phyloP scores from a whole-genome alignment of 495 filamentous ascomycete species.

The Penicillium desertorum region DNA sequence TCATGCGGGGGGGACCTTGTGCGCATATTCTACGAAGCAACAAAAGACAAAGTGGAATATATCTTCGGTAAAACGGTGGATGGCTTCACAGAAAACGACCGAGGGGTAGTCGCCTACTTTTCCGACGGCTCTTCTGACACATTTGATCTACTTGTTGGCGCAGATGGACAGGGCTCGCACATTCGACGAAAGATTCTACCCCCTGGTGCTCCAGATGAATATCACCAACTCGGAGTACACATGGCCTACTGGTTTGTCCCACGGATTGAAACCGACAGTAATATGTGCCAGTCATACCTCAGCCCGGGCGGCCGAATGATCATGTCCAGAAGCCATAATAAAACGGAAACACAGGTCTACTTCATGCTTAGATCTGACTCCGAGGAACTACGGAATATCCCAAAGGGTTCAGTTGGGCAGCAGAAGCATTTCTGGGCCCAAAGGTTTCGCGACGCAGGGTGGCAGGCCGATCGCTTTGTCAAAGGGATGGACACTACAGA shows the following conservation, averaged over 20 bases:
- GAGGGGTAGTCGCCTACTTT: constrained; percentile 38
- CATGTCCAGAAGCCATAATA: constrained; percentile 26
- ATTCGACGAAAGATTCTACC: constrained; percentile 38
- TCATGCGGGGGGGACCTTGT: constrained; percentile 49
- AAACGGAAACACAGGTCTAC: constrained; percentile 24
- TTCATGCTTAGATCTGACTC: constrained; percentile 24
- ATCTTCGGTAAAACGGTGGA: constrained; percentile 38
- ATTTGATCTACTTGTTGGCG: constrained; percentile 52
- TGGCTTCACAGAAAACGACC: constrained; percentile 25
- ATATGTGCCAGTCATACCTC: constrained; percentile 20
- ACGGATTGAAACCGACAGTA: constrained; percentile 31
- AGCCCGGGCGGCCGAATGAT: constrained; percentile 27
- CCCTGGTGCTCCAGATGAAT: constrained; percentile 22
- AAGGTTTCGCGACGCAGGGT: constrained; percentile 45
- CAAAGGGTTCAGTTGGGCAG: constrained; percentile 17
- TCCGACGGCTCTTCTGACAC: constrained; percentile 33
- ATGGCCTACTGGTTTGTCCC: constrained; percentile 48
- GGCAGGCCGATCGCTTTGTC: constrained; percentile 41
- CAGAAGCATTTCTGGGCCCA: constrained; percentile 31
- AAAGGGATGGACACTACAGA: constrained; percentile 40
- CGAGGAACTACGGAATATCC: constrained; percentile 18
- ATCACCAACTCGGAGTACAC: constrained; percentile 29
- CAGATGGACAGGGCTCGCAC: constrained; percentile 50
- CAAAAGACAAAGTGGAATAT: constrained; percentile 35
- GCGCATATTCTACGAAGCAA: constrained; percentile 39